These are phyloP conservation scores for Maudiozyma barnettii DNA, from an alignment of 805 yeast genomes.

Conservation along the genomic window DNA sequence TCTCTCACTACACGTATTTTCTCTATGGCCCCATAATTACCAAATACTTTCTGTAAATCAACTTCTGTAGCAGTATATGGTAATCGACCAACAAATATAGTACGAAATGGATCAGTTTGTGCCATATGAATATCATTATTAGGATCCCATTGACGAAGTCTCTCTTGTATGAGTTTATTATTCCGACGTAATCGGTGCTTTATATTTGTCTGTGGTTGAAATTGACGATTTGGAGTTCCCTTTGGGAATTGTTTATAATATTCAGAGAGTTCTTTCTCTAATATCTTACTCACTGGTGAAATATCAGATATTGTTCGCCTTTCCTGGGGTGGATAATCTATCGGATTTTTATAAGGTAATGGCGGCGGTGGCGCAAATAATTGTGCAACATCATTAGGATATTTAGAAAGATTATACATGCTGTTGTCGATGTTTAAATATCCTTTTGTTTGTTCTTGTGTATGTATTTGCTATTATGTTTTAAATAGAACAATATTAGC, in stretches of 20 bases:
- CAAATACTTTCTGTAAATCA: conserved; percentile 55
- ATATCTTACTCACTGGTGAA: conserved; percentile 35
- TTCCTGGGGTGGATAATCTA: conserved; percentile 40
- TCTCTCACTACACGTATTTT: conserved; percentile 50
- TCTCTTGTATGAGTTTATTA: conserved; percentile 30
- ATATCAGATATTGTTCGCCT: conserved; percentile 39
- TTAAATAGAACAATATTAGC: too few relatives aligned
- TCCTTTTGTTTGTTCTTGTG: neutral
- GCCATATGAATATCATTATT: conserved; percentile 43
- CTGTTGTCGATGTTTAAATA: neutral
- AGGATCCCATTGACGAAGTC: conserved; percentile 44
- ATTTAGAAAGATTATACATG: conserved; percentile 26
- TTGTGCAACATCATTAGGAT: conserved; percentile 32
- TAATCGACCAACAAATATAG: conserved; percentile 70
- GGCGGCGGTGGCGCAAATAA: conserved; percentile 48
- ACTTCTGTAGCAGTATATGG: conserved; percentile 55
- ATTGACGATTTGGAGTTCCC: conserved; percentile 16
- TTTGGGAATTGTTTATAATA: conserved; percentile 25
- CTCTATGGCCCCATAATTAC: conserved; percentile 63
- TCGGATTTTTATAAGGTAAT: conserved; percentile 37
- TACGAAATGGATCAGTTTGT: conserved; percentile 63
- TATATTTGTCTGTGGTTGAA: conserved; percentile 24
- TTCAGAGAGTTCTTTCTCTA: conserved; percentile 6
- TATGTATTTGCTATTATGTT: neutral
- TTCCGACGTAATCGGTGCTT: conserved; percentile 9